These are phyloP conservation scores for Chaetomium strumarium DNA, from an alignment of 2,329 filamentous ascomycete species.

Conservation along the genomic window DNA sequence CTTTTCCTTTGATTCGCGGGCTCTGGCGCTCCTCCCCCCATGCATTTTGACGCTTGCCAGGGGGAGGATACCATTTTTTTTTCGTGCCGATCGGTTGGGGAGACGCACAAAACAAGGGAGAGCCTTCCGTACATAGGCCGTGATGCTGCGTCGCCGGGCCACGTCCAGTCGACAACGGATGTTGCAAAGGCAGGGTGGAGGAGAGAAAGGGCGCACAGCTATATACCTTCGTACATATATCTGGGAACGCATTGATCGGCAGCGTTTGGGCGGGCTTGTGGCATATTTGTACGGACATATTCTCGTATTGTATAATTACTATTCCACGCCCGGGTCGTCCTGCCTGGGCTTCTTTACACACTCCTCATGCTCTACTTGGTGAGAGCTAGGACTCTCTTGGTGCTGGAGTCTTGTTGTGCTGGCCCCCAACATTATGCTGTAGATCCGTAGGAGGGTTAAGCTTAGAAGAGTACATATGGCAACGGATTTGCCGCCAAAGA, in stretches of 20 bases:
- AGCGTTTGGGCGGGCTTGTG: conserved; percentile 24
- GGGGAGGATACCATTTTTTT: neutral
- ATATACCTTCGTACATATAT: conserved; percentile 12
- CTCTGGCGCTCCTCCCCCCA: neutral
- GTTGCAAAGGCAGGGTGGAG: neutral
- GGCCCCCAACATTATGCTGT: no score
- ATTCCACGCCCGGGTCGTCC: conserved; percentile 19
- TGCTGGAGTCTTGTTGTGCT: no score
- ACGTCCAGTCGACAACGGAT: conserved; percentile 10
- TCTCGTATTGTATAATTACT: conserved; percentile 36
- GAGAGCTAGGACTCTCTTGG: no score
- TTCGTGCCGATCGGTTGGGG: neutral
- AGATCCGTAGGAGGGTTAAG: no score
- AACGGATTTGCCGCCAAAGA: no score
- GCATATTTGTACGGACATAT: conserved; percentile 29
- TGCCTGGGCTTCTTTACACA: neutral
- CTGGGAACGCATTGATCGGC: conserved; percentile 10
- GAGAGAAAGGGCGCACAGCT: neutral
- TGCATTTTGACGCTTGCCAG: neutral
- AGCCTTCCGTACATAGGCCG: neutral
- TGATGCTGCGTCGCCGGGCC: conserved; percentile 6
- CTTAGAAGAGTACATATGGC: neutral
- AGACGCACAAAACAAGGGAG: neutral
- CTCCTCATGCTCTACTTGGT: neutral
- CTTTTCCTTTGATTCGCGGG: conserved; percentile 10